These are phyloP conservation scores for Pseudoneurospora amorphoporcata DNA, from an alignment of 495 filamentous ascomycete species.

Conservation along the genomic window DNA sequence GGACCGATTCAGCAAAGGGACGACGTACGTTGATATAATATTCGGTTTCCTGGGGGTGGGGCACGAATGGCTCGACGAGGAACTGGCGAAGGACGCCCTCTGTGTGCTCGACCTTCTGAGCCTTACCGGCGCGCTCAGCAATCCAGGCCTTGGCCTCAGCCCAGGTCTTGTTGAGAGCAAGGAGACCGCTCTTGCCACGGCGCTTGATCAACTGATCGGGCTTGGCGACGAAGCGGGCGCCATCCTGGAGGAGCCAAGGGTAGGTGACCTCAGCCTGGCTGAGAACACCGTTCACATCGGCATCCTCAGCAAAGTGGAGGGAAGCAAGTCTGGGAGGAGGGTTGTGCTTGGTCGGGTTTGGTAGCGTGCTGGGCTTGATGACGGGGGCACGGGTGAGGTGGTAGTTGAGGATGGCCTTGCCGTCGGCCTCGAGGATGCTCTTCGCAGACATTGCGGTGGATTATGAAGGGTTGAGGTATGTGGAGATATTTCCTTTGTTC, in stretches of 20 bases:
- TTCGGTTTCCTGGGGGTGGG: slow-evolving; percentile 84
- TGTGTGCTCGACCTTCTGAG: slow-evolving; percentile 83
- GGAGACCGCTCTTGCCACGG: slow-evolving; percentile 93
- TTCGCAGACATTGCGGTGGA: slow-evolving; percentile 83
- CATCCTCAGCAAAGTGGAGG: slow-evolving; percentile 86
- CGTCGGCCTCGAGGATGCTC: slow-evolving; percentile 95
- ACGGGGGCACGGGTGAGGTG: slow-evolving; percentile 96
- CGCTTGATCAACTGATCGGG: slow-evolving; percentile 99
- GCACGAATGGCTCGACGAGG: slow-evolving; percentile 96
- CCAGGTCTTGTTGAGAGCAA: slow-evolving; percentile 97
- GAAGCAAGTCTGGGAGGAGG: slow-evolving; percentile 81
- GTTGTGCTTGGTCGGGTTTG: slow-evolving; percentile 78
- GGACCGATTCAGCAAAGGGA: slow-evolving; percentile 64
- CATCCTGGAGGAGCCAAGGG: slow-evolving; percentile 78
- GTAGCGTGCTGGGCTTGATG: slow-evolving; percentile 96
- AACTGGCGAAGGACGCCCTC: slow-evolving; percentile 85
- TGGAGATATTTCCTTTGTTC: slow-evolving; percentile 3
- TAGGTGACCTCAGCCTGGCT: slow-evolving; percentile 91
- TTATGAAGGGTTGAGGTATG: slow-evolving; percentile 9
- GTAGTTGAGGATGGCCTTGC: slow-evolving; percentile 99
- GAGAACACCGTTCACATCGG: slow-evolving; percentile 70
- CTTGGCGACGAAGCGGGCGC: slow-evolving; percentile 94
- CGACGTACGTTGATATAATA: slow-evolving; percentile 81
- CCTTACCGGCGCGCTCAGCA: slow-evolving; percentile 80
- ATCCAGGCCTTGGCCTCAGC: slow-evolving; percentile 87